A percentile compares a stretch with the other conserved stretches of the same genome.
These are phyloP conservation scores for Solanum medicagineum DNA, from an alignment of 257 asterid species.

Conservation along the genomic window DNA sequence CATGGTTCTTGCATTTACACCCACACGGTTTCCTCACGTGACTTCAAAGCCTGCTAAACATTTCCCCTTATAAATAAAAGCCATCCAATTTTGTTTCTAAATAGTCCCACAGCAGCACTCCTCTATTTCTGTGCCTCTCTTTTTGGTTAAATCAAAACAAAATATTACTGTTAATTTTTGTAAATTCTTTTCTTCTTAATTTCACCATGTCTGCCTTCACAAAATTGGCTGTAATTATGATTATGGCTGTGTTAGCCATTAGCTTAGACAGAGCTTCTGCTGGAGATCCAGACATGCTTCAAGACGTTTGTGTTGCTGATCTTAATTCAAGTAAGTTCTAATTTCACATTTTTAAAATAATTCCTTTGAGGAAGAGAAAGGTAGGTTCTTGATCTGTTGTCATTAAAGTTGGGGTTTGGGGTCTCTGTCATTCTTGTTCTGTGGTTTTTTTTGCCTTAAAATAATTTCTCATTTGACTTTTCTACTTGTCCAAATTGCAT, in stretches of 20 bases:
- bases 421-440: not conserved
- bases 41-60: not conserved
- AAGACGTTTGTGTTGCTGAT: slow-evolving; percentile 61
- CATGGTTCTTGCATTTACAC: not conserved
- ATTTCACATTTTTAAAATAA: too few relatives aligned
- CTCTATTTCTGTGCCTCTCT: not conserved
- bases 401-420: not conserved
- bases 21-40: not conserved
- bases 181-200: not conserved
- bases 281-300: slow-evolving; percentile 48
- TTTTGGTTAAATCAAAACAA: not conserved
- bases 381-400: not conserved
- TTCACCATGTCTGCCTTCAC: not conserved
- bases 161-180: too few relatives aligned
- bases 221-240: not conserved
- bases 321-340: slow-evolving; percentile 27
- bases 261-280: slow-evolving; percentile 9
- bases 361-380: not conserved
- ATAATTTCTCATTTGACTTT: not conserved
- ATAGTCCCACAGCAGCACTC: not conserved
- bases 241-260: not conserved
- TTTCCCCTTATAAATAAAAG: not conserved
- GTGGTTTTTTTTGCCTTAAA: not conserved
- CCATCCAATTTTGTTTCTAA: not conserved
- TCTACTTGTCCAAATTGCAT: not conserved